These are phyloP conservation scores for Coemansia sp. DNA, from an alignment of 192 early-diverging fungal species.

Conservation along the genomic window DNA sequence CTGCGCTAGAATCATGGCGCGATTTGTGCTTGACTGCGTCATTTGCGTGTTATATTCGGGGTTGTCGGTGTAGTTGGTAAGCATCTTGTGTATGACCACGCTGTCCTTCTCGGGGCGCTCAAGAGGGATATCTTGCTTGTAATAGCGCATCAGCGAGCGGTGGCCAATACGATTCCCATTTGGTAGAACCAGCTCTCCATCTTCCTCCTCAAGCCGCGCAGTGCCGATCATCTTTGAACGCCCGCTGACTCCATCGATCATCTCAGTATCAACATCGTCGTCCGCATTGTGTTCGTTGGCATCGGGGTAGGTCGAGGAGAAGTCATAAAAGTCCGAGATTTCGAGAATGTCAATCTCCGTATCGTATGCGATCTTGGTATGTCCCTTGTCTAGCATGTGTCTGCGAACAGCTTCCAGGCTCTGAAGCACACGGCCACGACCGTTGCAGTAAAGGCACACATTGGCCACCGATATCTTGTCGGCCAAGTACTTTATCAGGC, in stretches of 20 bases:
- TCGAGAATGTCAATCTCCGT: slow-evolving; percentile 88
- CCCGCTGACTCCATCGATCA: slow-evolving; percentile 30
- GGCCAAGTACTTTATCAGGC: slow-evolving; percentile 86
- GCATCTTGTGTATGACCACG: slow-evolving; percentile 74
- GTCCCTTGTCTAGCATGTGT: slow-evolving; percentile 96
- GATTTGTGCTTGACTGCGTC: slow-evolving; percentile 29
- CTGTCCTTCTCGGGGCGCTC: slow-evolving; percentile 68
- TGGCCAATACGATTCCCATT: slow-evolving; percentile 81
- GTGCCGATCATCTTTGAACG: slow-evolving; percentile 17
- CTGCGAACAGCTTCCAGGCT: slow-evolving; percentile 88
- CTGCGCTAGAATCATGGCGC: slow-evolving; percentile 42
- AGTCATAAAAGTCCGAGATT: slow-evolving; percentile 95
- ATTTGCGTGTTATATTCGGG: slow-evolving; percentile 38
- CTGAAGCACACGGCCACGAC: slow-evolving; percentile 78
- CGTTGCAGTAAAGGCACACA: slow-evolving; percentile 94
- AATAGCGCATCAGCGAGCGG: slow-evolving; percentile 76
- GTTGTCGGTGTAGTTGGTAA: slow-evolving; percentile 64
- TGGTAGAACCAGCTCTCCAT: slow-evolving; percentile 84
- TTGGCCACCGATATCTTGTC: slow-evolving; percentile 96
- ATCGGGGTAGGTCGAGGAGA: slow-evolving; percentile 81
- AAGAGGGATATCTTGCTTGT: slow-evolving; percentile 70
- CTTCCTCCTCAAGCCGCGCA: slow-evolving; percentile 67
- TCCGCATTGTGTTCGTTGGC: slow-evolving; percentile 51
- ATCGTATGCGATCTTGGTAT: slow-evolving; percentile 96
- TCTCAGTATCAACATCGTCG: slow-evolving; percentile 24